Evolutionary conservation across 768 basidiomycete genomes (phyloP).

Genomic region (Auriculariales sp.): DNA sequence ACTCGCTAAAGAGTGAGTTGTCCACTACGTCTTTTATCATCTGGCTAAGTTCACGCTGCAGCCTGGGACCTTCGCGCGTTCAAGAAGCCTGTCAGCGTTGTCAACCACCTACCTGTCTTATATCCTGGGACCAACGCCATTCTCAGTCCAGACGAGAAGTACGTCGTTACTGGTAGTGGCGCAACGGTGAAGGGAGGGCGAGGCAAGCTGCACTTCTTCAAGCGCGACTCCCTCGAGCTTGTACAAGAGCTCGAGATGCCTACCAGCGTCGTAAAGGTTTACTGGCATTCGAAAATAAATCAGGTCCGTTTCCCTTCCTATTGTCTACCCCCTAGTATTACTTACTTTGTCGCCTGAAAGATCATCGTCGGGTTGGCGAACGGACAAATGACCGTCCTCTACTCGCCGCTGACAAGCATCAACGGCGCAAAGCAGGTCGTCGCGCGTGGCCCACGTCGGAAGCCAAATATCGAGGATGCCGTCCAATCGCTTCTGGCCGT

Average conservation of each 20-base stretch:
- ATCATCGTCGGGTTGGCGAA: slow-evolving; percentile 79
- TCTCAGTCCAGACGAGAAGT: slow-evolving; percentile 90
- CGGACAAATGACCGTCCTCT: slow-evolving; percentile 78
- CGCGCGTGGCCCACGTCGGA: slow-evolving; percentile 73
- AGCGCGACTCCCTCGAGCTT: slow-evolving; percentile 52
- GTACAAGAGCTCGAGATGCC: slow-evolving; percentile 55
- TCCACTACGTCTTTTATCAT: background rate
- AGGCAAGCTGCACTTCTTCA: slow-evolving; percentile 63
- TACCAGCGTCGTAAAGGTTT: slow-evolving; percentile 73
- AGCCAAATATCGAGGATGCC: slow-evolving; percentile 76
- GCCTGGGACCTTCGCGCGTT: slow-evolving; percentile 92
- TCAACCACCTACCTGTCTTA: slow-evolving; percentile 48
- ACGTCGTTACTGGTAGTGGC: slow-evolving; percentile 72
- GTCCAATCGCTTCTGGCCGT: slow-evolving; percentile 75
- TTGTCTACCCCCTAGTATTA: background rate
- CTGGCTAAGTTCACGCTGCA: slow-evolving; percentile 18
- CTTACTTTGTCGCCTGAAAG: slow-evolving; percentile 23
- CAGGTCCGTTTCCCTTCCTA: slow-evolving; percentile 40
- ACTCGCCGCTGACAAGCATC: slow-evolving; percentile 79
- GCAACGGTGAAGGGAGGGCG: slow-evolving; percentile 48
- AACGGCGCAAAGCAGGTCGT: slow-evolving; percentile 87
- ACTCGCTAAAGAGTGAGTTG: slow-evolving; percentile 83
- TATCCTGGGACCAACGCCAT: slow-evolving; percentile 90
- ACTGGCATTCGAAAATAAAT: slow-evolving; percentile 97
- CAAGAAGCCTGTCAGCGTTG: slow-evolving; percentile 73